Evolutionary conservation across 2,329 filamentous ascomycete species (phyloP), one percentile per base, ranked within the genome.

Genomic region (Parafenestella ontariensis): DNA sequence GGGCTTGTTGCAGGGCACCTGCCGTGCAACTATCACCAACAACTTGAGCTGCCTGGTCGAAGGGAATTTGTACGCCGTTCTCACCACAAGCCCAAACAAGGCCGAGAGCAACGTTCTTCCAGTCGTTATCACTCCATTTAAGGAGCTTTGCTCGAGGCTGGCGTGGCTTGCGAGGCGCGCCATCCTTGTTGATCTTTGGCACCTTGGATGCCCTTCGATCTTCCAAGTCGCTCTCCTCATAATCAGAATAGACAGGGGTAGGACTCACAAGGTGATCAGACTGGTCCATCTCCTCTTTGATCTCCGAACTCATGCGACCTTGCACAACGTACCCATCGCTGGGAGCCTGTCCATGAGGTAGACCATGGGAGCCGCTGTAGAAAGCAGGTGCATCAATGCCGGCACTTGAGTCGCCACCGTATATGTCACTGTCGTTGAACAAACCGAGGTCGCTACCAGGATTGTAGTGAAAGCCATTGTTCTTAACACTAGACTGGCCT

Each of bases 1-100:
- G 51, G 23, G 71, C 71, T 52, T 75, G 72, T 45, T 75, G 70
- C 18, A 75, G 46, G 13, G 70, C 71, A 26, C 66, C 55, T 2
- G 62, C 64, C 15, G 71, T 69, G 37, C 66, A 69, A 15, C 41
- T 57, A 18, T 56, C 43, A 15, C 60, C 54, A 5, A 74, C 61
- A 7, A 69, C 11, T 28, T 65, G 58, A 9, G 71, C 69, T 26
- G 67, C 70, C 49, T 67, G 61, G 3, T 62, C 64, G 39, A 72
- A 75, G 3, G 70, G 70, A 24, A 75, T 70, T 6, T 55, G 50
- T n/a, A 72, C 42, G 9, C 63, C 61, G 28, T 43, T 56, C 40
- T 73, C 66, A 13, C 70, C 71, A 34, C 69, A 72, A 44, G 68
- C 69, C 60, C 62, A 69, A 17, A 74, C 61, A 34, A 74, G 59